A percentile compares a stretch with the other conserved stretches of the same genome.
phyloP scores from a whole-genome alignment of 129 eudicot species.

The Artemisia annua region DNA sequence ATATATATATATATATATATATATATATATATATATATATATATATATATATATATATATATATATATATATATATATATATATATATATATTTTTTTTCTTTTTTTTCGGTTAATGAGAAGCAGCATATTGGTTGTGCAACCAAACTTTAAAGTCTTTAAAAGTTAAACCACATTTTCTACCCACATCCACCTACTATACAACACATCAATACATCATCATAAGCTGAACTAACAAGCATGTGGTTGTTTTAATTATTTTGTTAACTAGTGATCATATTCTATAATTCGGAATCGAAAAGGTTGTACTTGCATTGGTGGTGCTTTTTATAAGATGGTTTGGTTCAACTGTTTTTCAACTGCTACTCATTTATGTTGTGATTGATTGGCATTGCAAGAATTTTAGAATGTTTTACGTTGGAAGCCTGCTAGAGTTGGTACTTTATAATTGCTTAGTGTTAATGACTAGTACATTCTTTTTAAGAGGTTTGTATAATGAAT shows the following conservation, averaged over 20 bases:
- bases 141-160: conserved; percentile 21
- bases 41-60: too few species aligned
- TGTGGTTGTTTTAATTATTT: conserved; percentile 16
- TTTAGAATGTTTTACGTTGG: conserved; percentile 15
- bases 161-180: conserved; percentile 20
- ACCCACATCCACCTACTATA: conserved; percentile 30
- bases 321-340: conserved; percentile 21
- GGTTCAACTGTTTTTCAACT: conserved; percentile 44
- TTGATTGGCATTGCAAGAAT: conserved; percentile 30
- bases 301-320: conserved; percentile 6
- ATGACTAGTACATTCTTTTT: conserved; percentile 11
- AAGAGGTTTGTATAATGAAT: conserved; percentile 13
- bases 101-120: conserved; percentile 2
- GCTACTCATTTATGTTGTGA: conserved; percentile 27
- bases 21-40: too few species aligned
- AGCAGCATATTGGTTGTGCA: conserved; percentile 28
- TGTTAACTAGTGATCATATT: conserved; percentile 16
- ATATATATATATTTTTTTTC: too few species aligned
- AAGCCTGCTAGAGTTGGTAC: not conserved
- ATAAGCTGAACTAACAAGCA: conserved; percentile 34
- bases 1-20: too few species aligned
- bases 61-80: too few species aligned
- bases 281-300: conserved; percentile 17
- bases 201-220: conserved; percentile 1
- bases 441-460: conserved; percentile 3